A percentile compares a stretch with the other conserved stretches of the same genome.
Evolutionary conservation across 805 yeast genomes (phyloP).

Genomic region (Ascoidea asiatica): DNA sequence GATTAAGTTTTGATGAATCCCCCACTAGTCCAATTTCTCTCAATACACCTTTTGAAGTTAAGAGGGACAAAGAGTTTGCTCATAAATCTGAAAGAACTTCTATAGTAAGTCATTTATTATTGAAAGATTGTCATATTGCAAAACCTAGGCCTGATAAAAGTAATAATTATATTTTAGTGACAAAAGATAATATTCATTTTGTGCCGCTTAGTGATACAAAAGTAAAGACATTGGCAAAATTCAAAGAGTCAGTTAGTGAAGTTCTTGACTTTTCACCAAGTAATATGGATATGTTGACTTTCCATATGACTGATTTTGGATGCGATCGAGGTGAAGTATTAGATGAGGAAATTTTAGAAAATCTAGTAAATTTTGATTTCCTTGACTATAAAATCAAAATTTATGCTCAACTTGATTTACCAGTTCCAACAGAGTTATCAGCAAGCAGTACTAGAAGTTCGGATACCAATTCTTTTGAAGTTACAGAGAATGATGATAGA

Average conservation of each 20-base stretch:
- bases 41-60: constrained; percentile 8
- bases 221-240: constrained; percentile 17
- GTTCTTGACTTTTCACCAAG: constrained; percentile 20
- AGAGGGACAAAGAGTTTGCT: constrained; percentile 9
- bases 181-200: constrained; percentile 49
- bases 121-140: constrained; percentile 9
- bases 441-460: constrained; percentile 37
- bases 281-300: constrained; percentile 16
- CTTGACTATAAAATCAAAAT: constrained; percentile 21
- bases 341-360: constrained; percentile 31
- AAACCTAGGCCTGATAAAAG: constrained; percentile 5
- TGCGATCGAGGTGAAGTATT: constrained; percentile 43
- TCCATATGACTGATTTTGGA: constrained; percentile 60
- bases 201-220: constrained; percentile 30
- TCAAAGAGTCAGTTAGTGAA: constrained; percentile 26
- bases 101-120: constrained; percentile 8
- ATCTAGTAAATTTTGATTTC: constrained; percentile 22
- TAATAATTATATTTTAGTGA: constrained; percentile 35
- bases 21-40: constrained; percentile 14
- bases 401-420: constrained; percentile 19
- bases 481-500: constrained; percentile 25
- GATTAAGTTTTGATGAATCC: constrained; percentile 3
- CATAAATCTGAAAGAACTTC: constrained; percentile 4
- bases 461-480: constrained; percentile 39
- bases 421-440: constrained; percentile 12